Evolutionary conservation across 768 basidiomycete genomes (phyloP), one percentile per base, ranked within the genome.

Genomic region (Mycena maculata): DNA sequence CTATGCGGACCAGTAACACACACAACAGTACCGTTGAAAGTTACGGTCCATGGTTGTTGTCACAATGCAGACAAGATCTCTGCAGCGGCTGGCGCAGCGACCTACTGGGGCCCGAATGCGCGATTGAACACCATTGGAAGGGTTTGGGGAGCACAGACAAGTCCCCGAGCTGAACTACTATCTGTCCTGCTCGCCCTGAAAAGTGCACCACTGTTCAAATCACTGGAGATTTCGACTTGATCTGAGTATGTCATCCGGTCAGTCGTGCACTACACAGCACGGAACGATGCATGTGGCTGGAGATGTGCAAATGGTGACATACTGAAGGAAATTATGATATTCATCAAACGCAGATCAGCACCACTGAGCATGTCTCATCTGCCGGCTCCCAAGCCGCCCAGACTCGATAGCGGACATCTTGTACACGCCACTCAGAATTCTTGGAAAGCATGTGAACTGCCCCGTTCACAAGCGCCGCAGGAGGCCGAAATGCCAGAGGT

Each of bases 21-120:
- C n/a, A n/a, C n/a, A n/a, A n/a, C n/a, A n/a, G n/a, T n/a, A 18
- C 31, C 57, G 1, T 5, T 66, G 0, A 60, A 54, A 23, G 30
- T 60, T 5, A 60, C 64, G 4, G 38, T 66, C 9, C 65, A 66
- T 27, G 65, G 65, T 2, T 18, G 4, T 3, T 61, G 59, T 22
- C 27, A 33, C 4, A 55, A 67, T 20, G 44, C 59, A 6, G 38
- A 27, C 0, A 56, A 36, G 47, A 50, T 33, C 15, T 28, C 45
- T 16, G 63, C 63, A 1, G 28, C 47, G 0, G 55, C 63, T 0
- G 55, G 27, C 2, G 33, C 55, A 0, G 45, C 63, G 0, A 23
- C 28, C 1, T 63, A 55, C 44, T 39, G 16, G 27, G 60, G 60
- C 2, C 48, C 28, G 0, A 42, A 52, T 13, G 48, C 60, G 1